Base-by-base conservation (phyloP, 371 early-diverging fungal species). In the Mucor saturninus region DNA sequence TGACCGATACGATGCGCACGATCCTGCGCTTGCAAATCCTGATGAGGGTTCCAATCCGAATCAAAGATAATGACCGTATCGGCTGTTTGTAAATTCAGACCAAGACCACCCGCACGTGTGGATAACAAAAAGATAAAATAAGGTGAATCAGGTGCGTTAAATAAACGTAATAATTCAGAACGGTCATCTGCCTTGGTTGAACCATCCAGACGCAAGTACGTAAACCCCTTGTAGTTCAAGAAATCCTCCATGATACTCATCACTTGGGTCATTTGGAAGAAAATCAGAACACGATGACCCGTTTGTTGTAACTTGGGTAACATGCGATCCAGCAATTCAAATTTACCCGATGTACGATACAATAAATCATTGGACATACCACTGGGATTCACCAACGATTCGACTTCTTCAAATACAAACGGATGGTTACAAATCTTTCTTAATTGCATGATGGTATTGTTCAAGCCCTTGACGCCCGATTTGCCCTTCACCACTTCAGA, bases 1-100 rank as follows among this genome's bases (percentile, higher is more conserved):
- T 99, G 99, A 15, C 99, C 99, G 68, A 99, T 99, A 78, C 99
- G 92, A 81, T 99, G 99, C 0, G 99, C 99, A 76, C 99, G 95
- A 79, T 99, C 99, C 79, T 98, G 99, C 4, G 99, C 99, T 83
- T 99, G 99, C 39, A 98, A 83, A 83, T 99, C 99, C 61, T 95
- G 95, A 69, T 98, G 97, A 21, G 99, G 99, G 71, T 99, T 99
- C 92, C 85, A 99, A 77, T 99, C 99, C 13, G 95, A 95, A 75
- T 99, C 99, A 74, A 95, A 99, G 69, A 99, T 94, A 53, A 99
- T 92, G 35, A 99, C 99, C 0, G 99, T 99, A 77, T 99, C 99
- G 7, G 99, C 99, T 2, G 98, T 91, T 68, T 98, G 98, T 71
- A 99, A 75, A 76, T 99, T 99, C 43, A 99, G 85, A 56, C 99